Evolutionary conservation across 2,329 filamentous ascomycete species (phyloP), one percentile per base, ranked within the genome.

Genomic region (Metarhizium humberi): DNA sequence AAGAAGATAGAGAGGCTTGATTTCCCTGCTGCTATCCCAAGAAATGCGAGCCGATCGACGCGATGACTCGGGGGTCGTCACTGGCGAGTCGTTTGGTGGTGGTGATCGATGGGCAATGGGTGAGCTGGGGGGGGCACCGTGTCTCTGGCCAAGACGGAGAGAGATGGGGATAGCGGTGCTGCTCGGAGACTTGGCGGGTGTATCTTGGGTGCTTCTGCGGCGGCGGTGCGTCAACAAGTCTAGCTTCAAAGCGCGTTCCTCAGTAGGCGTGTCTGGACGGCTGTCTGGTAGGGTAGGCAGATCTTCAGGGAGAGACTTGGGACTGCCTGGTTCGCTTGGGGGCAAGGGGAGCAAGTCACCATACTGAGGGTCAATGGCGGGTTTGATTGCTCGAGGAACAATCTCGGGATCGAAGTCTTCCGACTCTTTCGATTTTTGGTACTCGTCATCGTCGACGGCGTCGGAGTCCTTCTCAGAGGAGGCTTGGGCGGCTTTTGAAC

Each of bases 1-100:
- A 6, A 95, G 82, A 25, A 96, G 83, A 69, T 88, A 92, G 8
- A 96, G 73, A 0, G 92, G 92, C 61, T 88, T 85, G 63, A 92
- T 86, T 65, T 94, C 90, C 54, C 80, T 80, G 18, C 78, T 78
- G 59, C 72, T 81, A 48, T 84, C 82, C 82, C 82, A 85, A 0
- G 81, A 85, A 13, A 73, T 82, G 13, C 82, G 75, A 25, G 75
- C 64, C 46, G 71, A 66, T 51, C 71, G 68, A 61, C 72, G 76
- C 14, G 68, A 64, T 18, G 64, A 59, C 13, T 77, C 73, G 5
- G 66, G 65, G 0, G 65, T 59, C n/a, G 65, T 60, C 8, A 67
- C 60, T 11, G 72, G 66, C 7, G 70, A 69, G 46, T 60, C 57
- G 3, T 67, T 57, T 10, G 76, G 73, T 4, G 76, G 73, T 4